Evolutionary conservation across 129 eudicot species (phyloP), one percentile per base, ranked within the genome.

Genomic region (Smallanthus sonchifolius): DNA sequence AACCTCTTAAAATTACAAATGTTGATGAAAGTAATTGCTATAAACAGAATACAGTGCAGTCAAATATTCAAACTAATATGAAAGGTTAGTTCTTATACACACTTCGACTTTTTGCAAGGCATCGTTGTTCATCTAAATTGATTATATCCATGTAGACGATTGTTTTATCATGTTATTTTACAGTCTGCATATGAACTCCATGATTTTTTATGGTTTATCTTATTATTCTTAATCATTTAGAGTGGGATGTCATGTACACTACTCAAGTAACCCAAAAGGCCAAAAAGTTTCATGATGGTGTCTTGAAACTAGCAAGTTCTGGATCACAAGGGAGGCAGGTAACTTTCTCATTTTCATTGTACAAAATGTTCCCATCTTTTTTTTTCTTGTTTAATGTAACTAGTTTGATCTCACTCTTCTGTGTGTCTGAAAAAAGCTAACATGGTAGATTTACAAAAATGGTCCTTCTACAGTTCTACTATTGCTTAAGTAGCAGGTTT

Each of bases 221-320:
- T 38, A 13, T 47, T 48, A 17, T 57, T 68, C 40, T 44, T 43
- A 6, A 64, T 43, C 36, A 76, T 59, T 44, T 72, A 86, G 89
- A 85, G 74, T 87, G 87, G 89, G 79, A 85, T 3, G 92, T 72
- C 13, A 73, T 84, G 83, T 87, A 87, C 78, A 84, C 92, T 68
- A 56, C 85, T 60, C 91, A 86, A 78, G 47, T 79, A 72, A 83
- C 88, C 62, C 87, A 77, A 75, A 77, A 72, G 77, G 69, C 80
- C 71, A 84, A 87, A 79, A 84, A 82, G 73, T 84, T 76, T 68
- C 83, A 84, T 17, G 73, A 67, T 70, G 92, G 89, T 3, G 43
- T 87, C 62, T 79, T 87, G 49, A 84, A 69, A 60, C 82, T 84
- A 79, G 70, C 80, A 65, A 67, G 81, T 35, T 75, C 74, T 71